Evolutionary conservation across 2,329 filamentous ascomycete species (phyloP).

Genomic region (Ascochyta lentis): DNA sequence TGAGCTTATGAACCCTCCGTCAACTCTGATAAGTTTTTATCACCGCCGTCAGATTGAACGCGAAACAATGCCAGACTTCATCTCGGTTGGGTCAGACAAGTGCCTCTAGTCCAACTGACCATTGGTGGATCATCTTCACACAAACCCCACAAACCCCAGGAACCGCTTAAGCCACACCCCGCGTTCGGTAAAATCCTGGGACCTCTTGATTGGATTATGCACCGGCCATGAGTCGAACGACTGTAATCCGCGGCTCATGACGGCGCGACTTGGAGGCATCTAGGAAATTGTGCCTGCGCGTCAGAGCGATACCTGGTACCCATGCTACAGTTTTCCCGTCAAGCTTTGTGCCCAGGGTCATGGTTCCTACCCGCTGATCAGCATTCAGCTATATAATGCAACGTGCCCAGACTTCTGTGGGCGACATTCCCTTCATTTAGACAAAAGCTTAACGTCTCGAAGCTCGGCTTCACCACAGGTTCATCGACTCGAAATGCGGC

Average conservation of each 20-base stretch:
- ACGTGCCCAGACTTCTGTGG: neutral
- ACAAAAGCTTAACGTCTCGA: neutral
- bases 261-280: neutral
- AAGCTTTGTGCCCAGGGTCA: neutral
- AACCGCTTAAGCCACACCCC: conserved; percentile 21
- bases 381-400: conserved; percentile 4
- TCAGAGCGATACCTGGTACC: neutral
- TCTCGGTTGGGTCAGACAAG: neutral
- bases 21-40: neutral
- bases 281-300: conserved; percentile 10
- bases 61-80: neutral
- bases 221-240: neutral
- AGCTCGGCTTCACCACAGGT: neutral
- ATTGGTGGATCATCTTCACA: conserved; percentile 33
- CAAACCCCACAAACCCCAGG: conserved; percentile 22
- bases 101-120: neutral
- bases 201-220: conserved; percentile 9
- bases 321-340: conserved; percentile 6
- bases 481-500: conserved; percentile 19
- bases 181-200: conserved; percentile 13
- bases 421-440: neutral
- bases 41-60: neutral
- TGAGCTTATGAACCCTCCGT: neutral
- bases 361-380: too few species aligned
- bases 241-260: conserved; percentile 1